Evolutionary conservation across 352 stramenopile species (phyloP).

Genomic region (Pythium brassicae): DNA sequence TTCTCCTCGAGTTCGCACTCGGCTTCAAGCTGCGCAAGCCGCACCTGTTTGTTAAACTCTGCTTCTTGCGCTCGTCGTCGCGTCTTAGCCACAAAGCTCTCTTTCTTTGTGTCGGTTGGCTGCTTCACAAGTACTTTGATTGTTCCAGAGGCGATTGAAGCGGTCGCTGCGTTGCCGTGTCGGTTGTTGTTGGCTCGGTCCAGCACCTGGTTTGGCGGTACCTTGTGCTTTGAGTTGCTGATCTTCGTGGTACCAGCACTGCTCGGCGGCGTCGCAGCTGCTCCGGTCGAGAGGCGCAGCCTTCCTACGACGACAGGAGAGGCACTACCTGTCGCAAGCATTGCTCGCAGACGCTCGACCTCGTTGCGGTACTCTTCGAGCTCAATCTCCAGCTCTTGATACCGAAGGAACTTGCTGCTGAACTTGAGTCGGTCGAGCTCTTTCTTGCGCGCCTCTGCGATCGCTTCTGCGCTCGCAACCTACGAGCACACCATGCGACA

Average conservation of each 20-base stretch:
- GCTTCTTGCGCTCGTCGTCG: slow-evolving; percentile 44
- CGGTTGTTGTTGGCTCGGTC: background rate
- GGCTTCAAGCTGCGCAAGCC: slow-evolving; percentile 56
- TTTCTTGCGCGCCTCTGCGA: slow-evolving; percentile 50
- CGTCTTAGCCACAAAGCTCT: slow-evolving; percentile 58
- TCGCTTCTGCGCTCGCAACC: slow-evolving; percentile 41
- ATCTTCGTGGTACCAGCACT: background rate
- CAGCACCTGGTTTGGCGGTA: background rate
- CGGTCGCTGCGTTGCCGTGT: background rate
- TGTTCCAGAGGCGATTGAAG: slow-evolving; percentile 1
- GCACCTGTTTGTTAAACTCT: slow-evolving; percentile 66
- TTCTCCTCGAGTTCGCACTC: slow-evolving; percentile 79
- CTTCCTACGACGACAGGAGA: slow-evolving; percentile 29
- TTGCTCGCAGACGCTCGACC: slow-evolving; percentile 38
- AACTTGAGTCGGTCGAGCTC: slow-evolving; percentile 51
- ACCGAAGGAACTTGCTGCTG: slow-evolving; percentile 70
- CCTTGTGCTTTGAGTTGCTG: background rate
- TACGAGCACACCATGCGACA: slow-evolving; percentile 7
- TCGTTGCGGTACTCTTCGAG: slow-evolving; percentile 55
- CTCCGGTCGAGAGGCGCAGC: slow-evolving; percentile 29
- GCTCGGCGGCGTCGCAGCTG: background rate
- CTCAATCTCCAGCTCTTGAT: slow-evolving; percentile 58
- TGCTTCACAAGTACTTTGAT: slow-evolving; percentile 4
- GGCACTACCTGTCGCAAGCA: slow-evolving; percentile 15
- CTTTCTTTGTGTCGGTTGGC: slow-evolving; percentile 3